Percentiles rank a stretch among this genome's conserved stretches.
phyloP scores from a whole-genome alignment of 441 rosid genomes.

The Mallotus japonicus region DNA sequence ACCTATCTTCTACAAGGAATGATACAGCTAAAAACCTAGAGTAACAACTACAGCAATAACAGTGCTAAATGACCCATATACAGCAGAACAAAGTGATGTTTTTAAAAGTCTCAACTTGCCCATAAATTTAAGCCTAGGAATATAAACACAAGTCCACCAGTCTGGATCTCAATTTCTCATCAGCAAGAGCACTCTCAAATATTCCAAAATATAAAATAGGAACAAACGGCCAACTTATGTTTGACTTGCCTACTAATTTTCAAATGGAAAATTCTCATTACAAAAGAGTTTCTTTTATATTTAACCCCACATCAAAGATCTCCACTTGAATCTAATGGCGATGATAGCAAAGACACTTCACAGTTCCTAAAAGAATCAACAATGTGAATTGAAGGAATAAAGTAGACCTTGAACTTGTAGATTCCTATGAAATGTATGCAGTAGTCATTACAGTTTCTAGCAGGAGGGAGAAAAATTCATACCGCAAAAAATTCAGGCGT shows the following conservation, averaged over 20 bases:
- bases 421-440: neutral
- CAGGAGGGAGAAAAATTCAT: conserved; percentile 29
- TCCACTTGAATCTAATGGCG: neutral
- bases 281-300: conserved; percentile 1
- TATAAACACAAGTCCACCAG: too few species aligned
- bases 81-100: conserved; percentile 1
- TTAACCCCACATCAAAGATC: neutral
- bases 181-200: too few species aligned
- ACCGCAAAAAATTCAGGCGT: conserved; percentile 96
- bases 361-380: neutral
- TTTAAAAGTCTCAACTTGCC: neutral
- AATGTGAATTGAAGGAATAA: neutral
- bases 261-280: conserved; percentile 2
- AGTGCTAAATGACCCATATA: conserved; percentile 7
- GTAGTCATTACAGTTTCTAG: neutral
- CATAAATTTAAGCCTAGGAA: neutral
- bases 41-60: neutral
- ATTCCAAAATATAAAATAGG: neutral
- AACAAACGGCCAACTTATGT: neutral
- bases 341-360: neutral
- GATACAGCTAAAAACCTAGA: neutral
- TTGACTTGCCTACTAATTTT: neutral
- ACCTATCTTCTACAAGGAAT: neutral
- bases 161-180: too few species aligned
- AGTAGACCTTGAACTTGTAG: neutral